These are phyloP conservation scores for Dendrobium huoshanense DNA, from an alignment of 106 monocot species.

Conservation along the genomic window DNA sequence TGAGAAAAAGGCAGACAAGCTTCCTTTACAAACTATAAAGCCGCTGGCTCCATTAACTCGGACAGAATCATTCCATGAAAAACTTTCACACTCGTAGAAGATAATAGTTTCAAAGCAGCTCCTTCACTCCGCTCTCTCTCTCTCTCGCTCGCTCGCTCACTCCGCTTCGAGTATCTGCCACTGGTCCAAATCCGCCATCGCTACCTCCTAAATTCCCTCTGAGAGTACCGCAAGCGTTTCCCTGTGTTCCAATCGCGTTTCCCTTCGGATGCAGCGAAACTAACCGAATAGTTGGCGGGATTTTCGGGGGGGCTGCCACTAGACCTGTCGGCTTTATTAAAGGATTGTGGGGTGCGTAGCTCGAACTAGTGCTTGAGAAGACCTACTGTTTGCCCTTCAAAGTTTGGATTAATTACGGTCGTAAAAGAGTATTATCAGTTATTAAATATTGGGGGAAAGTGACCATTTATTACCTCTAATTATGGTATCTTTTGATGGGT, in stretches of 20 bases:
- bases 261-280: neutral
- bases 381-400: neutral
- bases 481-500: neutral
- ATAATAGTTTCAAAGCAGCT: neutral
- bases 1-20: neutral
- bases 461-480: no score
- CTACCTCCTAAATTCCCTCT: constrained; percentile 3
- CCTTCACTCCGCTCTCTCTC: neutral
- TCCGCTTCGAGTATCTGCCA: neutral
- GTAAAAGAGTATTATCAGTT: neutral
- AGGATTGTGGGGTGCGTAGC: neutral
- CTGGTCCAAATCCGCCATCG: neutral
- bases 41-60: constrained; percentile 1
- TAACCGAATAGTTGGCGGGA: constrained; percentile 8
- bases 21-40: neutral
- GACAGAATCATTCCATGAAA: constrained; percentile 2
- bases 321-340: constrained; percentile 8
- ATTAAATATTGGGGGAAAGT: neutral
- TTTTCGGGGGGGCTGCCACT: constrained; percentile 9
- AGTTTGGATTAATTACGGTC: neutral
- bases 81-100: constrained; percentile 3
- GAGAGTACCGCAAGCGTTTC: neutral
- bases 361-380: neutral
- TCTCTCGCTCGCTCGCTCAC: neutral
- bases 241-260: neutral